Percentiles rank a stretch among this genome's conserved stretches.
phyloP scores from a whole-genome alignment of 176 grass and related monocot genomes.

The Pontederia crassipes region DNA sequence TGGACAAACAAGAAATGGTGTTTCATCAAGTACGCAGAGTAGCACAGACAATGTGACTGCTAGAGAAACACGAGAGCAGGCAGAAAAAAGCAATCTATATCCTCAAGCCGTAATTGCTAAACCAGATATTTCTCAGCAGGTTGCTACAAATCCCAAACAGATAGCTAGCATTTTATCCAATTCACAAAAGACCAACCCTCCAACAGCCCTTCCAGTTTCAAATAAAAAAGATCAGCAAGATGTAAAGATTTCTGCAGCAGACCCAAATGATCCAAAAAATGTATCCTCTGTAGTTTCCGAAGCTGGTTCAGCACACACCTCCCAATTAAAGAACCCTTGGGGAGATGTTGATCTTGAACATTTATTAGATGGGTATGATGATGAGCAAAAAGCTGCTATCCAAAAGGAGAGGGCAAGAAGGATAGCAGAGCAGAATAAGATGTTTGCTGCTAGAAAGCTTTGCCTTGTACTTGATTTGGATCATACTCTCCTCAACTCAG shows the following conservation, averaged over 20 bases:
- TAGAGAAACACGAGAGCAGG: not conserved
- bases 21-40: slow-evolving; percentile 24
- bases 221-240: slow-evolving; percentile 26
- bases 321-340: slow-evolving; percentile 34
- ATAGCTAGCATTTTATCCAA: slow-evolving; percentile 26
- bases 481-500: slow-evolving; percentile 95
- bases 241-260: slow-evolving; percentile 14
- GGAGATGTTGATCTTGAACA: slow-evolving; percentile 69
- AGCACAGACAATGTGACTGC: slow-evolving; percentile 25
- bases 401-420: slow-evolving; percentile 92
- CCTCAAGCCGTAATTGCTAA: slow-evolving; percentile 29
- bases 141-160: slow-evolving; percentile 21
- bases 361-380: slow-evolving; percentile 88
- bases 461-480: slow-evolving; percentile 97
- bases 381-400: slow-evolving; percentile 79
- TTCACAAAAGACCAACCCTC: slow-evolving; percentile 41
- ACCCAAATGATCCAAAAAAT: slow-evolving; percentile 29
- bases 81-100: slow-evolving; percentile 14
- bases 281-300: slow-evolving; percentile 12
- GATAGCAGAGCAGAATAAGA: slow-evolving; percentile 70
- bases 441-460: slow-evolving; percentile 76
- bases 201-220: slow-evolving; percentile 14
- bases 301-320: slow-evolving; percentile 16
- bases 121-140: slow-evolving; percentile 13
- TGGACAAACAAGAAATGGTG: slow-evolving; percentile 42